A percentile compares a stretch with the other conserved stretches of the same genome.
Evolutionary conservation across 2,329 filamentous ascomycete species (phyloP).

Genomic region (Trichoderma harzianum): DNA sequence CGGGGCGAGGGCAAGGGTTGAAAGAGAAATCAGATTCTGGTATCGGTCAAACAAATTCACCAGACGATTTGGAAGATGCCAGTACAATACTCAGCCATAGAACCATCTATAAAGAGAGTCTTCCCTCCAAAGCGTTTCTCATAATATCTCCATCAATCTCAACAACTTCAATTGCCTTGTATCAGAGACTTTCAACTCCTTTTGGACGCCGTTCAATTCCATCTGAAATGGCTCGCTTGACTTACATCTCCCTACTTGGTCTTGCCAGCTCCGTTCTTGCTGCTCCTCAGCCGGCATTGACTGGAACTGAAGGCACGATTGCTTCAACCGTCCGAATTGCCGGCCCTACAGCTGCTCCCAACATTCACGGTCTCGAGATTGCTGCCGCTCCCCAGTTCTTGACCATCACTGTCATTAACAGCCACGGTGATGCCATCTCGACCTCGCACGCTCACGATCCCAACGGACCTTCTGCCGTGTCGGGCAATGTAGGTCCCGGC

Average conservation of each 20-base stretch:
- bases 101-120: background rate
- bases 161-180: background rate
- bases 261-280: background rate
- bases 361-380: background rate
- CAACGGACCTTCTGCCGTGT: background rate
- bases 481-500: background rate
- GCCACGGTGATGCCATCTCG: background rate
- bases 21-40: background rate
- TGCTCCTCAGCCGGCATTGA: background rate
- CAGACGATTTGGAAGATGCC: background rate
- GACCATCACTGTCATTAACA: background rate
- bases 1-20: background rate
- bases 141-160: background rate
- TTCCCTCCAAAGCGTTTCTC: background rate
- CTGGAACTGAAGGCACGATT: background rate
- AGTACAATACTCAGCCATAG: background rate
- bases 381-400: background rate
- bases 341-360: background rate
- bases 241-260: background rate
- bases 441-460: background rate
- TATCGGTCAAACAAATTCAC: background rate
- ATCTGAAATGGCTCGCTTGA: background rate
- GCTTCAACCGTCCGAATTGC: background rate
- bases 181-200: background rate
- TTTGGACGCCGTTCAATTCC: background rate